Percentiles rank a stretch among this genome's conserved stretches.
phyloP scores from a whole-genome alignment of 352 stramenopile species.

The Phytophthora ohioensis region DNA sequence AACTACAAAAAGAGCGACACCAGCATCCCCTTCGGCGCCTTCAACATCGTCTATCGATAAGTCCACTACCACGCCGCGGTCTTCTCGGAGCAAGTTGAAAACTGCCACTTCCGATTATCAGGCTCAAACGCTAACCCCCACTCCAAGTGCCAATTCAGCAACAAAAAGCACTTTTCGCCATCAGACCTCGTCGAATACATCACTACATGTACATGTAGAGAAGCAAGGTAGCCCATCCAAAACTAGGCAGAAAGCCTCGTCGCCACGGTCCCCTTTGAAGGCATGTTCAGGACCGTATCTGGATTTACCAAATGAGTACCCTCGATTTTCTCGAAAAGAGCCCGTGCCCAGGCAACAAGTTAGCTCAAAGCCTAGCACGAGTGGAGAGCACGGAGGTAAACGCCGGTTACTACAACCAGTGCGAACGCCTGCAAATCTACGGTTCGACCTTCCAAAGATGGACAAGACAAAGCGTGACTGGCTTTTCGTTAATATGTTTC shows the following conservation, averaged over 20 bases:
- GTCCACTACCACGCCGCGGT: not conserved
- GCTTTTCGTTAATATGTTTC: slow-evolving; percentile 86
- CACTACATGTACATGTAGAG: not conserved
- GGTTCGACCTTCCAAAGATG: slow-evolving; percentile 57
- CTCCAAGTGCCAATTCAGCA: not conserved
- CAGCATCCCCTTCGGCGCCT: not conserved
- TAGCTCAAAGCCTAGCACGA: slow-evolving; percentile 26
- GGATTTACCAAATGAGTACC: slow-evolving; percentile 38
- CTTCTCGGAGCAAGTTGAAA: slow-evolving; percentile 18
- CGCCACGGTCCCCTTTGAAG: slow-evolving; percentile 15
- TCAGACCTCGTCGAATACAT: not conserved
- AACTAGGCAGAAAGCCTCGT: slow-evolving; percentile 14
- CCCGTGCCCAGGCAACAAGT: slow-evolving; percentile 54
- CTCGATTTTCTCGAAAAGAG: slow-evolving; percentile 49
- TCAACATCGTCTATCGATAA: slow-evolving; percentile 1
- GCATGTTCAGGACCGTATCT: slow-evolving; percentile 8
- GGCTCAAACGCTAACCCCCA: not conserved
- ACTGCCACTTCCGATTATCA: not conserved
- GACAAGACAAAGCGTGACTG: slow-evolving; percentile 80
- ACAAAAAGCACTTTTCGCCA: not conserved
- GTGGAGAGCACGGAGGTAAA: slow-evolving; percentile 26
- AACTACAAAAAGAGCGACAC: slow-evolving; percentile 6
- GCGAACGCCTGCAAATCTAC: slow-evolving; percentile 58
- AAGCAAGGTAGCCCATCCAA: slow-evolving; percentile 13
- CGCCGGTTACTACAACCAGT: slow-evolving; percentile 54